Evolutionary conservation across 164 flowering plant species (phyloP), one percentile per base, ranked within the genome.

Genomic region (Annona cherimola): DNA sequence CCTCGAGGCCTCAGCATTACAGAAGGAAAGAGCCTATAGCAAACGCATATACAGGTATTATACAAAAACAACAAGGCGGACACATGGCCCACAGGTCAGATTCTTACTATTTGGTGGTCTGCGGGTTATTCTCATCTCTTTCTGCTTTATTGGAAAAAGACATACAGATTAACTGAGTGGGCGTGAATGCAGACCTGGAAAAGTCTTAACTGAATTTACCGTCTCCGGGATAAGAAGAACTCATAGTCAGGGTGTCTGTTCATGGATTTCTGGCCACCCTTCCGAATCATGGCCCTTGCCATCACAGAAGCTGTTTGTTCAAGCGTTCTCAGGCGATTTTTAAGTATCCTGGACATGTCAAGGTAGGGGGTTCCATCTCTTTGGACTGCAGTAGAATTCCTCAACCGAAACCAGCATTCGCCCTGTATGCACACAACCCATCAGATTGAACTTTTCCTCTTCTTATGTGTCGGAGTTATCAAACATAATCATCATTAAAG

Each of bases 231-330:
- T 66, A 80, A 75, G 76, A 90, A 90, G 81, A 86, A 90, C 81
- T 89, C 89, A 59, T 81, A 88, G 71, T 90, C 92, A 14, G 86
- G 83, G 26, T 90, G 96, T 62, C 80, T 75, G 76, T 86, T 90
- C 7, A 73, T 74, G 8, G 81, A 72, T 16, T 35, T 82, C 68
- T 19, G 43, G 46, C 74, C 61, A 61, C 83, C 89, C 66, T 79
- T 86, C 62, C 63, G 77, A 16, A 86, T 81, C 16, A 77, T 73
- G n/a, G 86, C 86, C 74, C 86, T 86, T 12, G 93, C 81, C 88
- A 90, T 81, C 50, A 79, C 68, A 66, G 78, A 78, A 26, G 96
- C 88, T 12, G 86, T 80, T 70, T 82, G 78, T 76, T 88, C 88
- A 2, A 90, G 84, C 4, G 89, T 80, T 71, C 82, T 80, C 71